A percentile compares a stretch with the other conserved stretches of the same genome.
Evolutionary conservation across 768 basidiomycete species (phyloP).

Genomic region (Ramaria sp.): DNA sequence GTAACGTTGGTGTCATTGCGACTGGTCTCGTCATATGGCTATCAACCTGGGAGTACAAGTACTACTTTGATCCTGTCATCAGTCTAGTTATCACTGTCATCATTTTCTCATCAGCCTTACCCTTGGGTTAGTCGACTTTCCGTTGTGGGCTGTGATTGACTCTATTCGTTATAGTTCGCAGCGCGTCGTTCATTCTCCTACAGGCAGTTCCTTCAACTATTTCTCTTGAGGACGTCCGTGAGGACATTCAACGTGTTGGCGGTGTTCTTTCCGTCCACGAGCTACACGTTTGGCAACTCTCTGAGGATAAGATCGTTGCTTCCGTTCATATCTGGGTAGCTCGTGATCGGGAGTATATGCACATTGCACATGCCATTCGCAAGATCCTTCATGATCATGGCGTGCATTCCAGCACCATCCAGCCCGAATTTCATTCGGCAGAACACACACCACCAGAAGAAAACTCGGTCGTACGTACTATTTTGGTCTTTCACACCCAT

Average conservation of each 20-base stretch:
- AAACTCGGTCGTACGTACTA: constrained; percentile 34
- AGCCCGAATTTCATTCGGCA: constrained; percentile 65
- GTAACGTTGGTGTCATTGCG: constrained; percentile 95
- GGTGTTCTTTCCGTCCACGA: constrained; percentile 89
- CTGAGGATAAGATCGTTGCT: constrained; percentile 89
- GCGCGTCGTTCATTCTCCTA: constrained; percentile 87
- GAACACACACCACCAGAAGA: constrained; percentile 34
- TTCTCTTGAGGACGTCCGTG: constrained; percentile 79
- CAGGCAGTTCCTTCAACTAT: constrained; percentile 90
- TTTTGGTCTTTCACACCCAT: not conserved
- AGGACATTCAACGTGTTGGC: constrained; percentile 69
- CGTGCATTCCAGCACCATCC: constrained; percentile 91
- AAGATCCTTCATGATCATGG: constrained; percentile 80
- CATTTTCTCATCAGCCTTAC: constrained; percentile 92
- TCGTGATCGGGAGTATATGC: constrained; percentile 83
- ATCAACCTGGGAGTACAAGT: constrained; percentile 73
- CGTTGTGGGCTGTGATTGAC: not conserved
- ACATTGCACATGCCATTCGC: constrained; percentile 73
- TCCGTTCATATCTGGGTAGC: constrained; percentile 90
- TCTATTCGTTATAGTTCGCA: constrained; percentile 44
- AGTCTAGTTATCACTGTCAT: constrained; percentile 91
- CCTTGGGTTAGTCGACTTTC: constrained; percentile 49
- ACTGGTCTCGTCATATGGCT: constrained; percentile 94
- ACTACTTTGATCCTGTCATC: constrained; percentile 89
- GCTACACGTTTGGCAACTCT: constrained; percentile 95